Evolutionary conservation across 208 protist genomes (phyloP), one percentile per base, ranked within the genome.

Genomic region (Leishmania tarentolae): DNA sequence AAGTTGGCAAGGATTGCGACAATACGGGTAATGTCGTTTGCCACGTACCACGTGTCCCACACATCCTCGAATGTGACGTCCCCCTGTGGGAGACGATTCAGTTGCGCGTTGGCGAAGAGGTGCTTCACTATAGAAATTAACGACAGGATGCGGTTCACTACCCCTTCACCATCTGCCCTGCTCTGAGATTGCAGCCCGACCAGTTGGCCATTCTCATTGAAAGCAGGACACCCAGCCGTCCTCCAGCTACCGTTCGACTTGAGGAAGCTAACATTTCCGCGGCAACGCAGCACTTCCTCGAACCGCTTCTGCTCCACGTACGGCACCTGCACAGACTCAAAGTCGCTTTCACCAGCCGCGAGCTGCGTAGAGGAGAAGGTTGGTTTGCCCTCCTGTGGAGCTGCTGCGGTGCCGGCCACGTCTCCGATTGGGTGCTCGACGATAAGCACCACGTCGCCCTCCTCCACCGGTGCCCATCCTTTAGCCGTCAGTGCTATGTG

Each of bases 81-180:
- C 2, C 90, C 61, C 66, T 96, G 84, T n/a, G 92, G 81, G 52
- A 98, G 87, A n/a, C 81, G 77, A 8, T 77, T 50, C 61, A 98
- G 88, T 87, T 97, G 89, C 79, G 86, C 82, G 72, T 97, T 97
- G 35, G 92, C 94, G 79, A 98, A 98, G 31, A 97, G 87, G 72
- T 98, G 96, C 83, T 93, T 92, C 78, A 98, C 93, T 72, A 98
- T 94, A 28, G 91, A 86, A n/a, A 82, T 78, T 80, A 98, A 90
- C 21, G 89, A 89, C 50, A 98, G 81, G 15, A 95, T 91, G 42
- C 93, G 93, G 74, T 92, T 96, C 44, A 96, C 84, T 35, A 98
- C 78, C 44, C 96, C 94, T 75, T 95, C 93, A 28, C 80, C 87
- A 52, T 93, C 89, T 0, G 76, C 77, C 69, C 86, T 81, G 63